These are phyloP conservation scores for Canavalia ensiformis DNA, from an alignment of 306 rosid genomes.

Conservation along the genomic window DNA sequence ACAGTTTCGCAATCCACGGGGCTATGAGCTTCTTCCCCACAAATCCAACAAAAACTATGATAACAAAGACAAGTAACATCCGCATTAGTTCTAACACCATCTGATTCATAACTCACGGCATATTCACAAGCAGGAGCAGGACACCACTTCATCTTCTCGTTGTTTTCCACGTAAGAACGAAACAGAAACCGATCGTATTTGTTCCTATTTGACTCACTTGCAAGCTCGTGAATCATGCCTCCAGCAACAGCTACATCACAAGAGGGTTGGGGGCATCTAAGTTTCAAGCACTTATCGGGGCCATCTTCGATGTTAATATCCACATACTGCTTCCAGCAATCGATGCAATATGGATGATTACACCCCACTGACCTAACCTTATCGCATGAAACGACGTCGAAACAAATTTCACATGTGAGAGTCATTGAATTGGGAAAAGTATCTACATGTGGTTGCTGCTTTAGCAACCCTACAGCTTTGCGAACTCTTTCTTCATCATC, in stretches of 20 bases:
- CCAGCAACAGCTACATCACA: conserved; percentile 27
- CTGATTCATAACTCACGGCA: background rate
- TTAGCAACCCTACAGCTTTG: background rate
- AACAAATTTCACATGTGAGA: conserved; percentile 4
- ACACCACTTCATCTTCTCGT: conserved; percentile 41
- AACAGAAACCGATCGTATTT: conserved; percentile 20
- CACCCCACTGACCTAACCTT: conserved; percentile 19
- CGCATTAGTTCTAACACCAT: background rate
- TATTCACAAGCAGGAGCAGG: conserved; percentile 23
- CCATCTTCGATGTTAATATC: background rate
- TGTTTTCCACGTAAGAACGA: conserved; percentile 41
- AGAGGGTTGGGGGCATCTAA: conserved; percentile 14
- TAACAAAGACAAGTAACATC: conserved; percentile 39
- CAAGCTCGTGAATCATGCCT: conserved; percentile 18
- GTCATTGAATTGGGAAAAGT: background rate
- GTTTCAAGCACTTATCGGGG: background rate
- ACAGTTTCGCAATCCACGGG: conserved; percentile 37
- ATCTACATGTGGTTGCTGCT: background rate
- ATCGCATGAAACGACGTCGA: background rate
- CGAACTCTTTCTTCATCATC: conserved; percentile 28
- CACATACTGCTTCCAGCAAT: conserved; percentile 30
- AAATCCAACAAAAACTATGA: conserved; percentile 43
- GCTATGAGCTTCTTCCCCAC: conserved; percentile 45
- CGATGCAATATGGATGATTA: conserved; percentile 31
- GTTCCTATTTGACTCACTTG: background rate